A percentile compares a stretch with the other conserved stretches of the same genome.
Conservation (phyloP, 139 green algal genomes). For the Chlamydomonas sp. region DNA sequence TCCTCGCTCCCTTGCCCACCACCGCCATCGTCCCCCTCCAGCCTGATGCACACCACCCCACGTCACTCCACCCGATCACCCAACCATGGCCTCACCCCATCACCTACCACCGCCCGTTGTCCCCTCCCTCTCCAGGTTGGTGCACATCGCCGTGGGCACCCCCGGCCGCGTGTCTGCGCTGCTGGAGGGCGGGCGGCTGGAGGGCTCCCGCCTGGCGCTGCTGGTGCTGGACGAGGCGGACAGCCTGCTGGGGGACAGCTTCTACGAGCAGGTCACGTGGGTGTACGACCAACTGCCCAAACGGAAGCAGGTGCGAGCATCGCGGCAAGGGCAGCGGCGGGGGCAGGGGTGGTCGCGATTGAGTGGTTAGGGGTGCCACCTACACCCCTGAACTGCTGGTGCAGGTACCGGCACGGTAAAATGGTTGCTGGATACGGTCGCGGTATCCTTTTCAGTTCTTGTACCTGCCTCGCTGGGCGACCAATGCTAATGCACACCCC, state of each 20-base stretch:
- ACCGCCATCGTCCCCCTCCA: no score
- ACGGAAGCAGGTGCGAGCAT: conserved; percentile 60
- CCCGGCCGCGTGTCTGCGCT: conserved; percentile 78
- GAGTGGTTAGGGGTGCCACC: conserved; percentile 42
- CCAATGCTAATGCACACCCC: no score
- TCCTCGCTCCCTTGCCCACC: background rate
- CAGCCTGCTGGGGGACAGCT: conserved; percentile 68
- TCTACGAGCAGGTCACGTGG: conserved; percentile 59
- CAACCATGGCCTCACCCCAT: background rate
- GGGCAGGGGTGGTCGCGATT: background rate
- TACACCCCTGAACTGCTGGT: conserved; percentile 65
- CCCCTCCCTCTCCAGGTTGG: conserved; percentile 46
- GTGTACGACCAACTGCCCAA: conserved; percentile 63
- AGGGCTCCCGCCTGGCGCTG: conserved; percentile 27
- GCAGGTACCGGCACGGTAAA: conserved; percentile 52
- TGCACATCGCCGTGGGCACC: conserved; percentile 83
- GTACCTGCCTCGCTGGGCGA: no score
- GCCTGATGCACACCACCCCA: no score
- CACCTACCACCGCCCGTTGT: background rate
- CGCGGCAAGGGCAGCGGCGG: no score
- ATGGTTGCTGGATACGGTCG: no score
- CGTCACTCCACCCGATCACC: background rate
- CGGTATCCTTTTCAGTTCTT: no score
- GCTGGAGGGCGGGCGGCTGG: conserved; percentile 57
- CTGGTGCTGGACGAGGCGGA: conserved; percentile 91